Base-by-base conservation (phyloP, 345 rosid genomes). In the Eucalyptus pauciflora region DNA sequence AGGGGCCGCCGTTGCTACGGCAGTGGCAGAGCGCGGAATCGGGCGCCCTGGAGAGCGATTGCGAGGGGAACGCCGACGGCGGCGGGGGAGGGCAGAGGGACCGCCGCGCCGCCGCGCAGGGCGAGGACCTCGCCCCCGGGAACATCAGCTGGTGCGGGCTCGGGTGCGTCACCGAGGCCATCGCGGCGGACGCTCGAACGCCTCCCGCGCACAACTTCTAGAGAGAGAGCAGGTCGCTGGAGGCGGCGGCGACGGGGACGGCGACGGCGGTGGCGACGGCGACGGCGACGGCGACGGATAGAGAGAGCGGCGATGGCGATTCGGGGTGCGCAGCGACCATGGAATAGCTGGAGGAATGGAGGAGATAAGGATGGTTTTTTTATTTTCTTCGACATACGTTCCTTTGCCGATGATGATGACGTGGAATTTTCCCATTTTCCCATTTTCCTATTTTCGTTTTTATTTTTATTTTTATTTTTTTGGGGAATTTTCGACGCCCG, bases 101-200 rank as follows among this genome's bases (percentile, higher is more conserved):
- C 89, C 92, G 91, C 91, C 91, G 93, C 17, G 89, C 6, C 50
- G 89, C 89, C 64, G 90, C 88, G 76, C 90, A 92, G 64, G 62
- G 41, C 27, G 71, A 67, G 48, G 71, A 67, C 69, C 62, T 62
- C 11, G 90, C 89, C 86, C 50, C 58, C 5, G 92, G 86, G 89
- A 94, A 94, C 88, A 93, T 79, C 87, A 94, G 93, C 20, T 88
- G 92, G 88, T 93, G 96, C 76, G 95, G 91, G 22, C 94, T 91
- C 37, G 97, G 92, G 25, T 95, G 60, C 5, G 95, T 92, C 87
- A 95, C 90, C 81, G 97, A 94, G 93, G 98, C 91, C 99, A 95
- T 94, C 45, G 89, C 58, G 4, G 67, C 87, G 48, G 67, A 22
- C 43, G 15, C 48, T 22, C 48, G 48, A 76, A 76, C 25, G 85